Base-by-base conservation (phyloP, 306 rosid species). In the Trichosanthes cucumerina region DNA sequence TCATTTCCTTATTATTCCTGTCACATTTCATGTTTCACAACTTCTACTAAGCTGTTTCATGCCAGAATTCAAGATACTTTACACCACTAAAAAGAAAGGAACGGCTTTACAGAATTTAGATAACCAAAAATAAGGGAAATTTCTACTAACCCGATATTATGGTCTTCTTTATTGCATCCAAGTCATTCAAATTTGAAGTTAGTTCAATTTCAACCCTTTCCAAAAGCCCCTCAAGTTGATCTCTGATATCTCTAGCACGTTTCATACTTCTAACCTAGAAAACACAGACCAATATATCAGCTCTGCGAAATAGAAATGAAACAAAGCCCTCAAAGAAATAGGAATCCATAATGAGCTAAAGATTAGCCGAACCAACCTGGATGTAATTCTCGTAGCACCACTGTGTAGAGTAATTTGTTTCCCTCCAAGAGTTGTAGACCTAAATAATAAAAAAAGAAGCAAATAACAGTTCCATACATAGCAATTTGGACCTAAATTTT, bases 371-470 rank as follows among this genome's bases (percentile, higher is more conserved):
- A 90, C 93, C 89, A 80, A 92, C 98, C 97, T 95, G 99, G 78
- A 95, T 91, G 76, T 91, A 92, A 78, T 91, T 95, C 77, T 95
- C 99, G 43, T 85, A 95, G 81, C 99, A 92, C 99, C 99, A 95
- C 43, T 95, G 99, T 7, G 97, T 89, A 64, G 99, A 95, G 87
- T 78, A 95, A 84, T 95, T 92, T 68, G 97, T 92, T 87, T 95
- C 99, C 83, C 88, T 95, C 99, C 99, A 95, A n/a, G 97, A 91
- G 84, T 70, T 86, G 82, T 87, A 95, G 21, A 95, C 99, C 98
- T 94, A 80, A 63, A 83, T 39, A 66, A 79, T 59, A 23, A 8
- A 78, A 13, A 56, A 23, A 52, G 12, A 33, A 12, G 66, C 38
- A 44, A 60, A 53, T 64, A 24, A 47, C 75, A n/a, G 36, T 76